Conservation (phyloP, 352 stramenopile genomes). For the Bremia lactucae region DNA sequence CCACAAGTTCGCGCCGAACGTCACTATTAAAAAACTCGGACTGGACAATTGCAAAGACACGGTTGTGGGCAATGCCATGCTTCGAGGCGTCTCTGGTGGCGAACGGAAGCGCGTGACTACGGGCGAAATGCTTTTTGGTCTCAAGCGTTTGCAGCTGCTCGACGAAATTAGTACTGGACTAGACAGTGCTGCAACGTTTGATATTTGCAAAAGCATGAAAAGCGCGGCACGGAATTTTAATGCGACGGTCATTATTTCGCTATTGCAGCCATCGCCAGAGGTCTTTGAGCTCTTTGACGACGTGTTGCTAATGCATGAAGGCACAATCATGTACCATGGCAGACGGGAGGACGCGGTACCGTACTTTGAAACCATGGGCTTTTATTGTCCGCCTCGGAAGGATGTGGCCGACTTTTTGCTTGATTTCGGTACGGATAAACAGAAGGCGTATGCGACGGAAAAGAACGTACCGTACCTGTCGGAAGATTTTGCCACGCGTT, state of each 20-base stretch:
- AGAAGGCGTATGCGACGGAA: conserved; percentile 7
- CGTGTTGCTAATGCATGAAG: conserved; percentile 40
- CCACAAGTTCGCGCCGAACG: conserved; percentile 17
- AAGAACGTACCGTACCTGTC: conserved; percentile 14
- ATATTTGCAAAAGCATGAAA: conserved; percentile 81
- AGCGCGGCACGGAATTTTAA: conserved; percentile 37
- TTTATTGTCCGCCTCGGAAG: conserved; percentile 20
- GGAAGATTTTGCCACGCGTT: conserved; percentile 34
- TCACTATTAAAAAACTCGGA: conserved; percentile 40
- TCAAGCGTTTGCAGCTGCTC: conserved; percentile 20
- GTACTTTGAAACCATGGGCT: conserved; percentile 46
- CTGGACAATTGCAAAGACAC: conserved; percentile 43
- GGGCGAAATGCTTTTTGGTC: conserved; percentile 9
- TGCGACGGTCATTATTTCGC: conserved; percentile 32
- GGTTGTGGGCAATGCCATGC: conserved; percentile 43
- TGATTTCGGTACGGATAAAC: conserved; percentile 15
- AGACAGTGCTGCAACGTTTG: conserved; percentile 24
- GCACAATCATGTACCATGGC: conserved; percentile 43
- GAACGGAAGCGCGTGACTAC: conserved; percentile 26
- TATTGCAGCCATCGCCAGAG: conserved; percentile 36
- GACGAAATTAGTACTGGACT: conserved; percentile 74
- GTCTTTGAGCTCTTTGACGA: conserved; percentile 53
- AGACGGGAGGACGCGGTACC: conserved; percentile 25
- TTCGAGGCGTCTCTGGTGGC: conserved; percentile 47
- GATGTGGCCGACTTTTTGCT: conserved; percentile 16